Percentiles rank a stretch among this genome's conserved stretches.
Conservation (phyloP, 805 yeast genomes). For the Yarrowia hollandica region DNA sequence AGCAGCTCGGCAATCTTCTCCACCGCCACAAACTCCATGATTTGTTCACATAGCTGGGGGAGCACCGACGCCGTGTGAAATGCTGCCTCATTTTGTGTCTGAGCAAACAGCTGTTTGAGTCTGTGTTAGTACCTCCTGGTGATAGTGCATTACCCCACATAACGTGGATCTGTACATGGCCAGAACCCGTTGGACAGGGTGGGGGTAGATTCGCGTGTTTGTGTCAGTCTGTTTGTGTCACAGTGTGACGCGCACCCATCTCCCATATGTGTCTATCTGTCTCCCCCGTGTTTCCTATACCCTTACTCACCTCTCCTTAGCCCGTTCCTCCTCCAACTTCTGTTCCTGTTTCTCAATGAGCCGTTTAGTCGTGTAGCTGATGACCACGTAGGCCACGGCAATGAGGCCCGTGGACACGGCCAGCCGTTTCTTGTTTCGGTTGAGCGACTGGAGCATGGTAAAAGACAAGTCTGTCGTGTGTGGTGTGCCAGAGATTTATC, state of each 20-base stretch:
- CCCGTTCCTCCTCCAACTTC: constrained; percentile 57
- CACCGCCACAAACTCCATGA: constrained; percentile 62
- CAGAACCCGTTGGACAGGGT: too few species aligned
- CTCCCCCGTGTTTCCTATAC: too few species aligned
- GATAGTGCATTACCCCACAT: not conserved
- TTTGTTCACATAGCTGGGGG: constrained; percentile 70
- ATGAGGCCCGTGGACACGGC: constrained; percentile 49
- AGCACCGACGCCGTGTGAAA: constrained; percentile 78
- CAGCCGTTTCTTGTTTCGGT: constrained; percentile 50
- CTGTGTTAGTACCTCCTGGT: constrained; percentile 14
- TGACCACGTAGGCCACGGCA: constrained; percentile 49
- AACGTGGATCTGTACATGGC: too few species aligned
- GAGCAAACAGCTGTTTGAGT: constrained; percentile 78
- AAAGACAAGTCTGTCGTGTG: constrained; percentile 11
- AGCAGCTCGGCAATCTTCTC: constrained; percentile 71
- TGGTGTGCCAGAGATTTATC: constrained; percentile 5
- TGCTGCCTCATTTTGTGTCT: constrained; percentile 87
- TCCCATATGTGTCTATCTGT: too few species aligned
- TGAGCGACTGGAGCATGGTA: constrained; percentile 42
- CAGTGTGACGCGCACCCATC: too few species aligned
- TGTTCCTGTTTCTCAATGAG: constrained; percentile 53
- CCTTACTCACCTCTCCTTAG: constrained; percentile 48
- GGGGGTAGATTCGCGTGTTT: too few species aligned
- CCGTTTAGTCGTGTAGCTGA: constrained; percentile 48
- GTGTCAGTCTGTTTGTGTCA: constrained; percentile 47